Evolutionary conservation across 192 early-diverging fungal species (phyloP).

Genomic region (Coemansia asiatica): DNA sequence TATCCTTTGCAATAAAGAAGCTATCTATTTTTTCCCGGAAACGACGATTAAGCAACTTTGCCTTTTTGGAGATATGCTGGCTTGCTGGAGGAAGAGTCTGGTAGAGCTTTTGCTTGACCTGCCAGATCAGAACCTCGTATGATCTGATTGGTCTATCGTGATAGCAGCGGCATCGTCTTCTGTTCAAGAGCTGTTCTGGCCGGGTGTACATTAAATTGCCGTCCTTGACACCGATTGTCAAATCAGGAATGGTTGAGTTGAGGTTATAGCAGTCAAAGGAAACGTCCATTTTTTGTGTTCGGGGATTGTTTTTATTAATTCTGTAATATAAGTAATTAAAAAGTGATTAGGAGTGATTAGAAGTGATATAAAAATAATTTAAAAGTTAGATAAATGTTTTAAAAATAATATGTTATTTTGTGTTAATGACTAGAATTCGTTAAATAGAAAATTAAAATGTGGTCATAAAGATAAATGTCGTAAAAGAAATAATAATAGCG

Average conservation of each 20-base stretch:
- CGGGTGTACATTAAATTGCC: slow-evolving; percentile 41
- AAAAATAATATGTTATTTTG: no score
- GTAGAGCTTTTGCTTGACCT: slow-evolving; percentile 23
- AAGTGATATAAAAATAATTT: no score
- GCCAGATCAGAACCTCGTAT: slow-evolving; percentile 17
- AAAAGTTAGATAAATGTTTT: not conserved
- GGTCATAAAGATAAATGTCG: not conserved
- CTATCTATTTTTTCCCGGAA: slow-evolving; percentile 28
- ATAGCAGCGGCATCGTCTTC: slow-evolving; percentile 34
- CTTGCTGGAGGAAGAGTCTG: slow-evolving; percentile 17
- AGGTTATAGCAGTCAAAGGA: slow-evolving; percentile 16
- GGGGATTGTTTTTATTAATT: not conserved
- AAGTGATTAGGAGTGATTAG: no score
- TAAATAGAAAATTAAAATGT: not conserved
- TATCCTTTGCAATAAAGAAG: slow-evolving; percentile 32
- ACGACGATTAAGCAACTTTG: slow-evolving; percentile 20
- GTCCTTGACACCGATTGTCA: slow-evolving; percentile 45
- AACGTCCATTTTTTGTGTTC: not conserved
- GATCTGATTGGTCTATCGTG: slow-evolving; percentile 3
- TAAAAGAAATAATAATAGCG: not conserved
- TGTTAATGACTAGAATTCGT: not conserved
- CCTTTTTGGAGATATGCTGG: slow-evolving; percentile 16
- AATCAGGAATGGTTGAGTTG: slow-evolving; percentile 31
- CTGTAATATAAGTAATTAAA: not conserved
- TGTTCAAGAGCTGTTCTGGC: slow-evolving; percentile 39